Evolutionary conservation across 2,329 filamentous ascomycete species (phyloP), one percentile per base, ranked within the genome.

Genomic region (Lasiodiplodia citricola): DNA sequence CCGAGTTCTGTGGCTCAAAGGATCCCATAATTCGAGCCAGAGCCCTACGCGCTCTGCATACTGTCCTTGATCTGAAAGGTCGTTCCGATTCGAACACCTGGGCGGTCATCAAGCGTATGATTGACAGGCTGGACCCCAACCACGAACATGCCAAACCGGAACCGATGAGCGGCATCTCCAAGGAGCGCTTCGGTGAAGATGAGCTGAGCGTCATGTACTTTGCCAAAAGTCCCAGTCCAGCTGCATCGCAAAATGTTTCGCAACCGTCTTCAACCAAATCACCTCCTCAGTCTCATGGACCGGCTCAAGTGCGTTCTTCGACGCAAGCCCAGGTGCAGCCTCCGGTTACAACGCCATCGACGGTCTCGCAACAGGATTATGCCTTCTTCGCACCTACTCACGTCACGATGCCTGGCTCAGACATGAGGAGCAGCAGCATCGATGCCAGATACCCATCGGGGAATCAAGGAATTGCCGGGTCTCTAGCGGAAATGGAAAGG

Each of bases 61-160:
- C 78, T 0, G 70, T 80, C 4, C 74, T 77, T 51, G 54, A 75
- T 76, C 69, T 77, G 75, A 13, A 74, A 74, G 44, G 70, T 74
- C 21, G 71, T 78, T 4, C 76, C 41, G 75, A 78, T 56, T 78
- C 78, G 38, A 73, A 73, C 23, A 75, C 78, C 28, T 80, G 79
- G 79, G 71, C 75, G 25, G 78, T 76, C 18, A 75, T 80, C 10
- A 78, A 77, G 35, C 72, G 72, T 54, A 80, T 80, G 78, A 80
- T 80, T 52, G 79, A 80, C 66, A 77, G 75, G 67, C 74, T 76
- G 4, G 70, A 79, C 25, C 70, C 72, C 2, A 76, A 78, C 54
- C 72, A 76, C 70, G 70, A 54, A 38, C 64, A 47, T 28, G 54
- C 58, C 51, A 64, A 41, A 21, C 58, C 51, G n/a, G 51, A 55